phyloP scores from a whole-genome alignment of 208 protist genomes.

The Trypanosoma avium region DNA sequence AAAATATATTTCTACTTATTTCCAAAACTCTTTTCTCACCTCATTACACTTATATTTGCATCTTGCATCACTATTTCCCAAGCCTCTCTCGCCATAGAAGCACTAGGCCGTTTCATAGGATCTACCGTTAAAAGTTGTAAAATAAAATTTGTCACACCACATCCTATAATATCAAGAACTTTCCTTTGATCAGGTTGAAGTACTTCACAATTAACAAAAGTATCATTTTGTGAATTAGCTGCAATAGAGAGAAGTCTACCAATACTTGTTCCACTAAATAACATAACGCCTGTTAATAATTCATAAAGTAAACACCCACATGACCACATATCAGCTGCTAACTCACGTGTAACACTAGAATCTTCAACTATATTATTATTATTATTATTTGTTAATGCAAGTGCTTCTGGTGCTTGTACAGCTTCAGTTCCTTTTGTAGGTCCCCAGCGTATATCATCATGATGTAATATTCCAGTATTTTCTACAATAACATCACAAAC shows the following conservation, averaged over 20 bases:
- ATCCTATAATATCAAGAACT: slow-evolving; percentile 39
- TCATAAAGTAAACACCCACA: slow-evolving; percentile 86
- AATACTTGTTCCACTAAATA: slow-evolving; percentile 72
- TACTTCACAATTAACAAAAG: slow-evolving; percentile 2
- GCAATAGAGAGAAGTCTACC: slow-evolving; percentile 52
- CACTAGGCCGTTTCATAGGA: slow-evolving; percentile 61
- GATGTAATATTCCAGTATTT: slow-evolving; percentile 45
- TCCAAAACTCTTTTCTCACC: not conserved
- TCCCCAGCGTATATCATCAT: slow-evolving; percentile 53
- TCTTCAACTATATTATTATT: not conserved
- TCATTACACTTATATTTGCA: not conserved
- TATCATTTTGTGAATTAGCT: not conserved
- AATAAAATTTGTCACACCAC: slow-evolving; percentile 55
- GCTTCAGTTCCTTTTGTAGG: slow-evolving; percentile 70
- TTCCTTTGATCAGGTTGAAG: slow-evolving; percentile 34
- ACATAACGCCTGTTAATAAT: slow-evolving; percentile 75
- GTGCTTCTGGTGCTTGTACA: slow-evolving; percentile 75
- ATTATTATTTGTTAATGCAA: slow-evolving; percentile 27
- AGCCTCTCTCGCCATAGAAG: slow-evolving; percentile 46
- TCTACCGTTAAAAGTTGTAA: slow-evolving; percentile 55
- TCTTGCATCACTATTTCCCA: slow-evolving; percentile 57
- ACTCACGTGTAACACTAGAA: slow-evolving; percentile 28
- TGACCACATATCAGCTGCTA: slow-evolving; percentile 80
- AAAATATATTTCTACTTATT: no score
- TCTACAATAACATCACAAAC: slow-evolving; percentile 66